These are phyloP conservation scores for Fusarium tuaranense DNA, from an alignment of 2,329 filamentous ascomycete genomes.

Conservation along the genomic window DNA sequence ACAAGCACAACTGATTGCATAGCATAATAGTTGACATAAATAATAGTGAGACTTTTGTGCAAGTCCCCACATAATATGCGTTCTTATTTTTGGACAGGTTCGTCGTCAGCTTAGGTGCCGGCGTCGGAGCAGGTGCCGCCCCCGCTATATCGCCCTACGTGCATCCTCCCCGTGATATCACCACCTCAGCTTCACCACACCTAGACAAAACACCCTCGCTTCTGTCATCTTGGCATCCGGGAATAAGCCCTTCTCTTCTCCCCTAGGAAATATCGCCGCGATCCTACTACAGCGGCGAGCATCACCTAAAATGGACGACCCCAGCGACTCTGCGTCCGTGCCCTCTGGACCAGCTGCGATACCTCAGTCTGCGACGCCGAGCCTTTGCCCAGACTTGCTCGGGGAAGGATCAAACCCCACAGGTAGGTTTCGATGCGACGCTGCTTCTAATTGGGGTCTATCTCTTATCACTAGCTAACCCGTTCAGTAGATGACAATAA, in stretches of 20 bases:
- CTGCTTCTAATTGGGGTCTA: neutral
- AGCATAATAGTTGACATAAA: neutral
- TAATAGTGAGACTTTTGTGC: neutral
- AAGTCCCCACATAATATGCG: neutral
- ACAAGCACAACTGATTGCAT: neutral
- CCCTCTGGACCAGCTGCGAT: neutral
- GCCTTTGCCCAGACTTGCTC: neutral
- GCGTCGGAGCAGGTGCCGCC: neutral
- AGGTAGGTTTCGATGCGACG: neutral
- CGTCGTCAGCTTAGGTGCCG: neutral
- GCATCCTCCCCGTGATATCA: conserved; percentile 1
- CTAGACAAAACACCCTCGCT: neutral
- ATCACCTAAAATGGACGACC: neutral
- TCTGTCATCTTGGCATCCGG: neutral
- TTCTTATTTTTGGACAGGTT: neutral
- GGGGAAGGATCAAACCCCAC: neutral
- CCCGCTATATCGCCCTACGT: neutral
- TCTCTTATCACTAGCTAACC: neutral
- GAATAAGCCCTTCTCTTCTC: neutral
- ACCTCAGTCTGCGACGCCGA: neutral
- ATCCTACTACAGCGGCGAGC: neutral
- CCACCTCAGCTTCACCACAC: neutral
- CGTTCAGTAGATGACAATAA: neutral
- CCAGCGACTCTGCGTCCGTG: neutral
- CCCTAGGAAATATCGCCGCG: neutral